These are phyloP conservation scores for Coix lacrymajobi DNA, from an alignment of 176 grass and related monocot genomes.

Conservation along the genomic window DNA sequence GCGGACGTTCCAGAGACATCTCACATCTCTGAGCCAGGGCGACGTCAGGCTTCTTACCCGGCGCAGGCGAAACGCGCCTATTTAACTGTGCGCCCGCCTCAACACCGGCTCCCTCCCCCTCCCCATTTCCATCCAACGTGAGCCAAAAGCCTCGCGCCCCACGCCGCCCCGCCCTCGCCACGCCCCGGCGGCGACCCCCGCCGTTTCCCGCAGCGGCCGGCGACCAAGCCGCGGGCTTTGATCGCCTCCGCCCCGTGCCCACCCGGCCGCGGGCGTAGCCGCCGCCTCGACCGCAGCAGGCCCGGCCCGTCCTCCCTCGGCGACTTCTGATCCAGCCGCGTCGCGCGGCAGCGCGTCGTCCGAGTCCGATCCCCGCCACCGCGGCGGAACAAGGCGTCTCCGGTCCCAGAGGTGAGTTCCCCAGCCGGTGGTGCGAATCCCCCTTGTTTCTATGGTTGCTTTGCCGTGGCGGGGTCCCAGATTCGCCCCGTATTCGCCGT, in stretches of 20 bases:
- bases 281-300: background rate
- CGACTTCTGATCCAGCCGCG: slow-evolving; percentile 22
- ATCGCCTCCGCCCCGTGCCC: background rate
- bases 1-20: slow-evolving; percentile 16
- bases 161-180: background rate
- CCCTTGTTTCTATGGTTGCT: background rate
- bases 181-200: slow-evolving; percentile 12
- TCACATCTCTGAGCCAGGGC: background rate
- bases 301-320: background rate
- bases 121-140: background rate
- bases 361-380: background rate
- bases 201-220: background rate
- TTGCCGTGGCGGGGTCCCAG: slow-evolving; percentile 9
- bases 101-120: background rate
- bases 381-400: background rate
- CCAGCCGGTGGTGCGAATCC: background rate
- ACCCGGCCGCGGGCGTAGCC: background rate
- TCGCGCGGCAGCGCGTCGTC: slow-evolving; percentile 15
- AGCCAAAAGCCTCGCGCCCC: slow-evolving; percentile 19
- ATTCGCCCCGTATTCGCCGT: background rate
- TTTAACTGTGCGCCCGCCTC: slow-evolving; percentile 12
- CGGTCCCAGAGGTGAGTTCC: slow-evolving; percentile 11
- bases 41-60: slow-evolving; percentile 2
- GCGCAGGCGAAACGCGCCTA: slow-evolving; percentile 16
- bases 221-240: background rate